phyloP scores from a whole-genome alignment of 768 basidiomycete genomes.

The Serendipita vermifera region DNA sequence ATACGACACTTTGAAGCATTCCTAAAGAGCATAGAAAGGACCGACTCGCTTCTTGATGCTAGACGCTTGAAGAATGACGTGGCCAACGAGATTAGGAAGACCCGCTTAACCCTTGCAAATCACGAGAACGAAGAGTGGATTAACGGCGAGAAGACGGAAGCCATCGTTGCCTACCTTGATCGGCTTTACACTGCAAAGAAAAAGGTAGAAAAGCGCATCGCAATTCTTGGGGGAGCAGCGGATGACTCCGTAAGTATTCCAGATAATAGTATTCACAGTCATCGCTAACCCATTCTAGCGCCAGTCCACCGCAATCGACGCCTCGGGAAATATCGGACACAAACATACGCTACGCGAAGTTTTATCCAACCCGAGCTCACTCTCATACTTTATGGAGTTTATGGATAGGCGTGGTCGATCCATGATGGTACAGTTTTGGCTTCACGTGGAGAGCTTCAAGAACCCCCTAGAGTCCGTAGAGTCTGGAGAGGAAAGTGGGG shows the following conservation, averaged over 20 bases:
- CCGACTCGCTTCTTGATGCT: slow-evolving; percentile 77
- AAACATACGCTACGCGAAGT: slow-evolving; percentile 60
- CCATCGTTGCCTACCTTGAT: slow-evolving; percentile 75
- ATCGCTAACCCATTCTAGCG: slow-evolving; percentile 10
- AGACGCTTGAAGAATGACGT: slow-evolving; percentile 85
- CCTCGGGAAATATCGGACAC: neutral
- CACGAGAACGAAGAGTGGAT: slow-evolving; percentile 86
- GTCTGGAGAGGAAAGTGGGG: slow-evolving; percentile 31
- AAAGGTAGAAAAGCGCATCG: slow-evolving; percentile 76
- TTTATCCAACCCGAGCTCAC: slow-evolving; percentile 73
- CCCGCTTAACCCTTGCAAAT: slow-evolving; percentile 59
- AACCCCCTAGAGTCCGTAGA: slow-evolving; percentile 74
- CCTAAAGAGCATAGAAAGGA: slow-evolving; percentile 67
- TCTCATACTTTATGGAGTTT: slow-evolving; percentile 96
- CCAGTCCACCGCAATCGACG: slow-evolving; percentile 9
- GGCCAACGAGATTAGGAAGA: slow-evolving; percentile 77
- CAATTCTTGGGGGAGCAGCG: slow-evolving; percentile 51
- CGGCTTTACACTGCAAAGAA: slow-evolving; percentile 81
- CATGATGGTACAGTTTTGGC: slow-evolving; percentile 88
- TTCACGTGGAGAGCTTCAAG: slow-evolving; percentile 95
- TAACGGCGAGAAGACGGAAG: slow-evolving; percentile 71
- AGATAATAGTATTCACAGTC: neutral
- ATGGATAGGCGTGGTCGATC: slow-evolving; percentile 86
- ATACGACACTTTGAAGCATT: slow-evolving; percentile 82
- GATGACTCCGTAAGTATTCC: slow-evolving; percentile 41